Conservation (phyloP, 169 alveolate genomes). For the Plasmodium yoelii region DNA sequence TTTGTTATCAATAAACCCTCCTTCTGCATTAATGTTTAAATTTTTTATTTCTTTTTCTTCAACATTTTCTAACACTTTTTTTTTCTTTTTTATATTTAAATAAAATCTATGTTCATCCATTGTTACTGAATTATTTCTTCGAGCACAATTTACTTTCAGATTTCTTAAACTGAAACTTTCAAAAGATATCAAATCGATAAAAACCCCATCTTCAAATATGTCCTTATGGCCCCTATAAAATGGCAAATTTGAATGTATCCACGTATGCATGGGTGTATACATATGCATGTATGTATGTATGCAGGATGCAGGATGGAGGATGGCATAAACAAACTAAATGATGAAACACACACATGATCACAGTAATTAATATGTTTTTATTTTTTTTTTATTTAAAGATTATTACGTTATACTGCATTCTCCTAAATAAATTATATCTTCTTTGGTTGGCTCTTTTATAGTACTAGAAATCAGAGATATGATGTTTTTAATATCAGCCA, state of each 20-base stretch:
- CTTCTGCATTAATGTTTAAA: slow-evolving; percentile 37
- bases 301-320: too few species aligned
- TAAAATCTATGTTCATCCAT: slow-evolving; percentile 37
- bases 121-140: slow-evolving; percentile 4
- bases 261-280: background rate
- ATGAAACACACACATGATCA: background rate
- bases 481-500: slow-evolving; percentile 53
- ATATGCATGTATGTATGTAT: background rate
- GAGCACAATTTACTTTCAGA: slow-evolving; percentile 19
- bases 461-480: slow-evolving; percentile 40
- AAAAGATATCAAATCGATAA: slow-evolving; percentile 52
- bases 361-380: background rate
- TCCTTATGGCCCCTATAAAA: slow-evolving; percentile 44
- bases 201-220: slow-evolving; percentile 52
- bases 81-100: slow-evolving; percentile 41
- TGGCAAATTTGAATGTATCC: background rate
- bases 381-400: slow-evolving; percentile 3
- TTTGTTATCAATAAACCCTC: slow-evolving; percentile 48
- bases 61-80: slow-evolving; percentile 40
- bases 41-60: slow-evolving; percentile 48
- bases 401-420: slow-evolving; percentile 70
- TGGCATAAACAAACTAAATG: background rate
- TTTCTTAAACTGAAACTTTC: slow-evolving; percentile 42
- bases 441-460: slow-evolving; percentile 55
- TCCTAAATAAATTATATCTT: slow-evolving; percentile 52